A percentile compares a stretch with the other conserved stretches of the same genome.
Conservation (phyloP, 345 rosid genomes). For the Carallia pectinifolia region DNA sequence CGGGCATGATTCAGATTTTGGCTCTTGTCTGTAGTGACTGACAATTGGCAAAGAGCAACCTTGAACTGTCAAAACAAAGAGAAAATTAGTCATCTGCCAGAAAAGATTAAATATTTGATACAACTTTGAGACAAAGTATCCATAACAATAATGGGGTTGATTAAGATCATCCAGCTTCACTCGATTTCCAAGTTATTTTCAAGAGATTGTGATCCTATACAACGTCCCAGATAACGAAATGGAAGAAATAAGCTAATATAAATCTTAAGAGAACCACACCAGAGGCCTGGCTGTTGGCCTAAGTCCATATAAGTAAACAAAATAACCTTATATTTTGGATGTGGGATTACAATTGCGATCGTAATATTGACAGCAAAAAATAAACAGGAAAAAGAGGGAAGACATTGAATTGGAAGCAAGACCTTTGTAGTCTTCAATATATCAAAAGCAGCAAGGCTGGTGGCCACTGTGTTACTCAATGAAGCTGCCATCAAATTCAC, state of each 20-base stretch:
- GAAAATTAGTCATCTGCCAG: neutral
- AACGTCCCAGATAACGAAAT: neutral
- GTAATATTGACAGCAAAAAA: neutral
- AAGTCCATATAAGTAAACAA: too few species aligned
- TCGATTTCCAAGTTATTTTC: neutral
- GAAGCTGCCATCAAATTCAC: neutral
- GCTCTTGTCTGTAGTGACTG: slow-evolving; percentile 27
- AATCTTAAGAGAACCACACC: too few species aligned
- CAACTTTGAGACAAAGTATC: too few species aligned
- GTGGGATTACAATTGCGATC: too few species aligned
- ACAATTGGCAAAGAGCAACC: slow-evolving; percentile 30
- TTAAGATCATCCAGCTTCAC: neutral
- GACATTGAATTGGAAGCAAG: neutral
- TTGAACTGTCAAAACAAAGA: slow-evolving; percentile 23
- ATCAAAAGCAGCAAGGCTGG: neutral
- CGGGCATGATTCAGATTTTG: slow-evolving; percentile 19
- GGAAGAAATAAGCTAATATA: neutral
- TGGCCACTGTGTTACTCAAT: neutral
- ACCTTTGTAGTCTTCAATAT: neutral
- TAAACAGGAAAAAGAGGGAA: neutral
- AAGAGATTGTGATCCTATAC: neutral
- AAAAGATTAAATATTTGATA: neutral
- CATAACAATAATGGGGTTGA: too few species aligned
- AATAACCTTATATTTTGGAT: too few species aligned
- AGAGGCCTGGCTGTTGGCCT: too few species aligned